Evolutionary conservation across 129 eudicot genomes (phyloP).

Genomic region (Escallonia rubra): DNA sequence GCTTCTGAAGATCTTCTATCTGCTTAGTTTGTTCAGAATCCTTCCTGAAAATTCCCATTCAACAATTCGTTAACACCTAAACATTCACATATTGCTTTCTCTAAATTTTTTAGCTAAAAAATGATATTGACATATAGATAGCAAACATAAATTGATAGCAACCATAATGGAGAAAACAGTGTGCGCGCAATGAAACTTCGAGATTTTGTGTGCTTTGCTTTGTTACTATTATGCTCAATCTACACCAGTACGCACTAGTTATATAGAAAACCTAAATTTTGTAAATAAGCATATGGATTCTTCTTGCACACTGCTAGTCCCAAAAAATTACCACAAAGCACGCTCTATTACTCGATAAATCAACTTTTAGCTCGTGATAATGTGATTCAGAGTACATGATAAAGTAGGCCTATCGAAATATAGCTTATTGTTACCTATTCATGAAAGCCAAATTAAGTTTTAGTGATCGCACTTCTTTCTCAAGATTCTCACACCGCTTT

Average conservation of each 20-base stretch:
- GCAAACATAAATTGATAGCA: no score
- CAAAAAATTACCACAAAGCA: not conserved
- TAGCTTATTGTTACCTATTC: constrained; percentile 47
- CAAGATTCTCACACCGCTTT: constrained; percentile 84
- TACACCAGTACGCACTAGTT: no score
- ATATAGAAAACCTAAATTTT: no score
- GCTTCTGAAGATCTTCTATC: constrained; percentile 70
- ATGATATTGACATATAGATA: no score
- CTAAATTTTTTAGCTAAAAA: no score
- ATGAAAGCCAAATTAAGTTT: constrained; percentile 82
- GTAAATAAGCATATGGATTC: no score
- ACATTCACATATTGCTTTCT: no score
- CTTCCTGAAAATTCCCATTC: constrained; percentile 41
- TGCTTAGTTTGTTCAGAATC: constrained; percentile 85
- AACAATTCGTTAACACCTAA: not conserved
- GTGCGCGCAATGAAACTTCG: no score
- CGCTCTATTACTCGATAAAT: not conserved
- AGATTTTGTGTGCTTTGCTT: no score
- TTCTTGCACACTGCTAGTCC: not conserved
- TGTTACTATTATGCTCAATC: no score
- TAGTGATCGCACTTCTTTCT: constrained; percentile 85
- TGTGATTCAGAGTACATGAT: not conserved
- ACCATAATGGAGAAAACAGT: no score
- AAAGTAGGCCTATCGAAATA: not conserved
- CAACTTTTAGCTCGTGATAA: not conserved